phyloP scores from a whole-genome alignment of 495 filamentous ascomycete genomes.

The Neurospora hispaniola region DNA sequence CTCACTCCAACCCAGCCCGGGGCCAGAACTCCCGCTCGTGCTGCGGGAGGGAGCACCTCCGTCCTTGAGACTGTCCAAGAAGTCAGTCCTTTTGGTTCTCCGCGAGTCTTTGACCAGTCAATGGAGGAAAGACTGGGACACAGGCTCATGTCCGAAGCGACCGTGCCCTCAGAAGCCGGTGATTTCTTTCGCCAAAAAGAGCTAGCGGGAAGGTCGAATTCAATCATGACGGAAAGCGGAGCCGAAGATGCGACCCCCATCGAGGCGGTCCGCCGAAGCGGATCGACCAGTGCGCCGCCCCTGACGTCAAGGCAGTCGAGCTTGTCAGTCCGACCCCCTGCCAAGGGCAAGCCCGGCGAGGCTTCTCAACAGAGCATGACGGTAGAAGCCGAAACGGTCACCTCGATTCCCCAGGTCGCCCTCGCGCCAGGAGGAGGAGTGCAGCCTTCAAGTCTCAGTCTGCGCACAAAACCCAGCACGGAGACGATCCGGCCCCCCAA shows the following conservation, averaged over 20 bases:
- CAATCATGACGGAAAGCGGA: conserved; percentile 46
- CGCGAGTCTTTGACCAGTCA: conserved; percentile 39
- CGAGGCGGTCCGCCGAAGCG: conserved; percentile 23
- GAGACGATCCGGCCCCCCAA: conserved; percentile 91
- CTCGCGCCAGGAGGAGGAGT: conserved; percentile 57
- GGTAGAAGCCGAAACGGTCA: conserved; percentile 94
- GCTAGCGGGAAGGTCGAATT: conserved; percentile 23
- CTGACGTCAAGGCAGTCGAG: conserved; percentile 35
- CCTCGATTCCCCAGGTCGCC: conserved; percentile 81
- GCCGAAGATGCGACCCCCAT: conserved; percentile 29
- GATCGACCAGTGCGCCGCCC: conserved; percentile 24
- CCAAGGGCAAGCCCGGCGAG: conserved; percentile 54
- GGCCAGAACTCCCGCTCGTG: conserved; percentile 56
- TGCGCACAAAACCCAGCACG: conserved; percentile 77
- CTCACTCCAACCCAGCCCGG: conserved; percentile 34
- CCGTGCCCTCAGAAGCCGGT: conserved; percentile 24
- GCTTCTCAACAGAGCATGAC: conserved; percentile 85
- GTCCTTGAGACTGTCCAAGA: conserved; percentile 90
- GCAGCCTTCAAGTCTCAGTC: conserved; percentile 55
- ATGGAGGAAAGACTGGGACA: conserved; percentile 40
- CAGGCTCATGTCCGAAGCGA: conserved; percentile 31
- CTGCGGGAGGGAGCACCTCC: conserved; percentile 52
- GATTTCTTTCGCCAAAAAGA: conserved; percentile 23
- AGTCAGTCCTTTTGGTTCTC: conserved; percentile 69
- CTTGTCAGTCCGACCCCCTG: conserved; percentile 29